These are phyloP conservation scores for Leucocoprinus sp. DNA, from an alignment of 768 basidiomycete genomes.

Conservation along the genomic window DNA sequence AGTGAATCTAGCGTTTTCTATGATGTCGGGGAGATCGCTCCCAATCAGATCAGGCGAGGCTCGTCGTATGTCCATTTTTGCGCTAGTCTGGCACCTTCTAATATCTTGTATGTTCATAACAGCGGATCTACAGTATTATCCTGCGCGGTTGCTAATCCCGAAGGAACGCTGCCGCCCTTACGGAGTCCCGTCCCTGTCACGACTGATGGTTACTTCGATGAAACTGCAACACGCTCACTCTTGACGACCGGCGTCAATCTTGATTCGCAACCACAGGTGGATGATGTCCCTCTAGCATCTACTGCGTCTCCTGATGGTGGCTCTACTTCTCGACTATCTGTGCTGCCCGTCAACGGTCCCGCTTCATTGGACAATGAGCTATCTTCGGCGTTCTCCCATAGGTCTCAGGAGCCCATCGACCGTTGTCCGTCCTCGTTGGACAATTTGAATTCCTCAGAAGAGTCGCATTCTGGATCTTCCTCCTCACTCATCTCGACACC, in stretches of 20 bases:
- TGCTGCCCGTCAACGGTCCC: background rate
- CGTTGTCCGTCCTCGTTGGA: background rate
- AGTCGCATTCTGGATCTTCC: background rate
- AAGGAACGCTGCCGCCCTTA: slow-evolving; percentile 2
- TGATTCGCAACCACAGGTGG: background rate
- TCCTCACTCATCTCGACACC: background rate
- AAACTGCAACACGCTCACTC: background rate
- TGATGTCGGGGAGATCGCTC: slow-evolving; percentile 21
- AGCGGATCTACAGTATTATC: slow-evolving; percentile 6
- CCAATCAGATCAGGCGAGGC: slow-evolving; percentile 5
- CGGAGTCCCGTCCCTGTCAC: slow-evolving; percentile 4
- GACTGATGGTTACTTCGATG: slow-evolving; percentile 6
- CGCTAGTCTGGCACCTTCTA: slow-evolving; percentile 7
- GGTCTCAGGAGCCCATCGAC: background rate
- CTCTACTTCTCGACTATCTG: background rate
- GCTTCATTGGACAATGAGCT: slow-evolving; percentile 1
- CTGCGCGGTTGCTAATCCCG: background rate
- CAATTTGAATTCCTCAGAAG: background rate
- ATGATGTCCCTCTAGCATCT: slow-evolving; percentile 3
- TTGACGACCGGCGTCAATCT: background rate
- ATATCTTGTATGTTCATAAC: slow-evolving; percentile 1
- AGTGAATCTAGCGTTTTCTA: slow-evolving; percentile 44
- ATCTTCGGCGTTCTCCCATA: background rate
- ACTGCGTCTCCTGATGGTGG: slow-evolving; percentile 2
- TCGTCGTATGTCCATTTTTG: slow-evolving; percentile 6